Evolutionary conservation across 352 stramenopile species (phyloP).

Genomic region (Phytophthora pinifolia): DNA sequence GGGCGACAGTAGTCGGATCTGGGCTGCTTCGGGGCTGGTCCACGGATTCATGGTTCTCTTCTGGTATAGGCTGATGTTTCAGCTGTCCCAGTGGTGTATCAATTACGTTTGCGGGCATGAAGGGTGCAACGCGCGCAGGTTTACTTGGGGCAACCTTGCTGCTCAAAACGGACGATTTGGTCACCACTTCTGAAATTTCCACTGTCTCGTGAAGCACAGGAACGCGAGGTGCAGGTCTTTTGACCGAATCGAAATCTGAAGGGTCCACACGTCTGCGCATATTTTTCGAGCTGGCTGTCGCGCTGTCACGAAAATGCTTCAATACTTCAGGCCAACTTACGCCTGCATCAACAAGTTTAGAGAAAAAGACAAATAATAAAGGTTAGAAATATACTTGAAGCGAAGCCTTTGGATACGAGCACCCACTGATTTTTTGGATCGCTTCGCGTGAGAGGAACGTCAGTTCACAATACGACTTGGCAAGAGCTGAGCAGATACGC

Average conservation of each 20-base stretch:
- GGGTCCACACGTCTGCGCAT: conserved; percentile 42
- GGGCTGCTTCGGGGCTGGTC: conserved; percentile 2
- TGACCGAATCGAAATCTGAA: conserved; percentile 10
- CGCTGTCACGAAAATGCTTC: conserved; percentile 58
- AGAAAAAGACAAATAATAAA: conserved; percentile 1
- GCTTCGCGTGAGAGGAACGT: conserved; percentile 78
- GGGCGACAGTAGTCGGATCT: background rate
- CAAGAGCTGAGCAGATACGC: conserved; percentile 79
- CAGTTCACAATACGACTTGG: conserved; percentile 76
- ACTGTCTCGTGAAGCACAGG: conserved; percentile 12
- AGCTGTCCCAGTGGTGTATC: conserved; percentile 4
- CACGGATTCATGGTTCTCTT: conserved; percentile 18
- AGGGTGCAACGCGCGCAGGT: conserved; percentile 20
- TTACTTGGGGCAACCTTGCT: conserved; percentile 16
- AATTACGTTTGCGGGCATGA: conserved; percentile 16
- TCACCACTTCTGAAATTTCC: conserved; percentile 31
- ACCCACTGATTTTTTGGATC: conserved; percentile 74
- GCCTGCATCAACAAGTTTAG: conserved; percentile 28
- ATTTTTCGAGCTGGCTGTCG: conserved; percentile 39
- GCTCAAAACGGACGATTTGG: conserved; percentile 34
- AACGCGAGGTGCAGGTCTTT: conserved; percentile 6
- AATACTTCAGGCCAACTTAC: conserved; percentile 72
- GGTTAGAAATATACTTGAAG: background rate
- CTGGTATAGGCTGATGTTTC: conserved; percentile 18
- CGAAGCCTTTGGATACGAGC: background rate